Evolutionary conservation across 2,329 filamentous ascomycete species (phyloP), one percentile per base, ranked within the genome.

Genomic region (Furcasterigmium sp.): DNA sequence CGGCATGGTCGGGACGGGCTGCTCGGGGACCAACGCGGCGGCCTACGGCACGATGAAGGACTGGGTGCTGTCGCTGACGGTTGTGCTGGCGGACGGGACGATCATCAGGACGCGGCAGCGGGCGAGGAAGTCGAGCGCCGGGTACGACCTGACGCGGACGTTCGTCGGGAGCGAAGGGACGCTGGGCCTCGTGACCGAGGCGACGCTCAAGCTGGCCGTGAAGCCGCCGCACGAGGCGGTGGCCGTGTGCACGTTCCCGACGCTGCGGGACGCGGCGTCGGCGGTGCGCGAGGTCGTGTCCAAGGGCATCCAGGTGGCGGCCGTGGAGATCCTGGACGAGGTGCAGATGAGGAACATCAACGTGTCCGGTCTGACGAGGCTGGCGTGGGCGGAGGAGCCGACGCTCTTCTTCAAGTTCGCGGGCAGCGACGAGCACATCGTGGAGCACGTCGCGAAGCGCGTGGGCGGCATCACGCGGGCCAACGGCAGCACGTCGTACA

Each of bases 1-100:
- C 40, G 88, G 88, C 17, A 87, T 87, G 83, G 77, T 87, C 4
- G 81, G 80, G 2, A 87, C 84, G 10, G 72, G 72, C 38, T 75
- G 71, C 58, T 75, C 70, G 46, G 88, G 88, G 39, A 93, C 87
- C 3, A 93, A 94, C 59, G 80, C 87, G 4, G 89, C 89, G 60
- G 75, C 86, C 39, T 93, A 93, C 58, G 88, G 87, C 41, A 93
- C 87, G 0, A 93, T 93, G 87, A 80, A 85, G 42, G 88, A 94
- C 58, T 94, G 87, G 87, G 87, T 93, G 2, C 65, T 91, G 9
- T 85, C 80, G 40, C 68, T 94, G 39, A 93, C 87, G 0, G 84
- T 93, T 3, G 87, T 94, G 1, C 73, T 94, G 41, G 85, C 87
- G 2, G 87, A 93, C 60, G 87, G 88, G 18, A 89, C 85, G 0